Conservation (phyloP, 805 yeast species). For the Ogataea thermomethanolica region DNA sequence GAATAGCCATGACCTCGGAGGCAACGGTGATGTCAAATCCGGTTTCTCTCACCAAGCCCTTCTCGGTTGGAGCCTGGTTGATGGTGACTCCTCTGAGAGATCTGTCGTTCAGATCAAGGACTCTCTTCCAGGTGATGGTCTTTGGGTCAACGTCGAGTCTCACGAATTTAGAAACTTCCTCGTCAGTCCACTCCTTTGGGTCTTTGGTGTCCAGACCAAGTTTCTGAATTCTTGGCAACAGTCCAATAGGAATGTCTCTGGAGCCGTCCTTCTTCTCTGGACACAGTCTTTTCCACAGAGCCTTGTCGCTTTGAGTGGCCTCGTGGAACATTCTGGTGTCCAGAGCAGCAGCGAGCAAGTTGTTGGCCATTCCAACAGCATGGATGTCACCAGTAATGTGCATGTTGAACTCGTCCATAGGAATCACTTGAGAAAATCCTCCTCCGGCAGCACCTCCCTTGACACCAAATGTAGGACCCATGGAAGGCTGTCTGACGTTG, state of each 20-base stretch:
- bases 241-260: conserved; percentile 73
- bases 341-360: conserved; percentile 91
- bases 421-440: conserved; percentile 95
- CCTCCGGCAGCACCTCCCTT: conserved; percentile 99
- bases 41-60: conserved; percentile 77
- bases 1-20: conserved; percentile 92
- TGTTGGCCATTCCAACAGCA: conserved; percentile 92
- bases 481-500: conserved; percentile 94
- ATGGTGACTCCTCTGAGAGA: conserved; percentile 83
- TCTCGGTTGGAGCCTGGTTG: conserved; percentile 92
- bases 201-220: conserved; percentile 79
- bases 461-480: conserved; percentile 99
- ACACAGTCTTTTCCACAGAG: conserved; percentile 80
- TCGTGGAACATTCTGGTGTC: conserved; percentile 98
- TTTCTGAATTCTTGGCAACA: conserved; percentile 70
- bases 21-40: conserved; percentile 98
- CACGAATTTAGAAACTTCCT: conserved; percentile 71
- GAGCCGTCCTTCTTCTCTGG: conserved; percentile 75
- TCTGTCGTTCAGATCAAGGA: conserved; percentile 92
- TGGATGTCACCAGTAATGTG: conserved; percentile 97
- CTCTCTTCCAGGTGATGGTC: conserved; percentile 88
- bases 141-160: conserved; percentile 86
- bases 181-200: conserved; percentile 75
- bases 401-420: conserved; percentile 98
- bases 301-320: conserved; percentile 69